phyloP scores from a whole-genome alignment of 73 alveolate genomes.

The Symbiodinium natans region DNA sequence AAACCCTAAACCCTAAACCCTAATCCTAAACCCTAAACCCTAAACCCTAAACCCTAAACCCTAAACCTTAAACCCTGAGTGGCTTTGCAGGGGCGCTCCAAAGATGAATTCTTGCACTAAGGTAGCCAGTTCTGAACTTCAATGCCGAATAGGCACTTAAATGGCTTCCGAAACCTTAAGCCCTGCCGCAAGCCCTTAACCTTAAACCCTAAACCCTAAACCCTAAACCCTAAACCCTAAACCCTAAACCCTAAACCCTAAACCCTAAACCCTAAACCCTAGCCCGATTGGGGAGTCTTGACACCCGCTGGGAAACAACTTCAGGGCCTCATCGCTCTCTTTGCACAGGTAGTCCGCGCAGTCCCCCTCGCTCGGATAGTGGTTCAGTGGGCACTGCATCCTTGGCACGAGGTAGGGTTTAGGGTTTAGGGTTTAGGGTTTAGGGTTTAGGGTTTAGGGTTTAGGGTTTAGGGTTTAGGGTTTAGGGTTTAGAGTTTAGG shows the following conservation, averaged over 20 bases:
- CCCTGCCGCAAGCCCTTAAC: too few species aligned
- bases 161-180: too few species aligned
- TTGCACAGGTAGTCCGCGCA: slow-evolving; percentile 10
- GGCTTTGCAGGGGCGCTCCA: too few species aligned
- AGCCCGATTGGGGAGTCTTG: not conserved
- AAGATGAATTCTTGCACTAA: too few species aligned
- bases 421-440: not conserved
- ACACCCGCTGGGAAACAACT: not conserved
- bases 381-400: slow-evolving; percentile 31
- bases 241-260: not conserved
- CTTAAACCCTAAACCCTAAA: not conserved
- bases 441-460: not conserved
- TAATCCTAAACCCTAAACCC: too few species aligned
- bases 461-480: not conserved
- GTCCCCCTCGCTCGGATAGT: not conserved
- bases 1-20: not conserved
- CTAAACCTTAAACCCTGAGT: too few species aligned
- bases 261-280: not conserved
- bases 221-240: too few species aligned
- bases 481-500: not conserved
- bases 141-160: too few species aligned
- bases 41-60: too few species aligned
- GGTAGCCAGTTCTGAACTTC: too few species aligned
- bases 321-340: not conserved
- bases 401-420: not conserved